phyloP scores from a whole-genome alignment of 2,329 filamentous ascomycete species.

The Colletotrichum costaricense region DNA sequence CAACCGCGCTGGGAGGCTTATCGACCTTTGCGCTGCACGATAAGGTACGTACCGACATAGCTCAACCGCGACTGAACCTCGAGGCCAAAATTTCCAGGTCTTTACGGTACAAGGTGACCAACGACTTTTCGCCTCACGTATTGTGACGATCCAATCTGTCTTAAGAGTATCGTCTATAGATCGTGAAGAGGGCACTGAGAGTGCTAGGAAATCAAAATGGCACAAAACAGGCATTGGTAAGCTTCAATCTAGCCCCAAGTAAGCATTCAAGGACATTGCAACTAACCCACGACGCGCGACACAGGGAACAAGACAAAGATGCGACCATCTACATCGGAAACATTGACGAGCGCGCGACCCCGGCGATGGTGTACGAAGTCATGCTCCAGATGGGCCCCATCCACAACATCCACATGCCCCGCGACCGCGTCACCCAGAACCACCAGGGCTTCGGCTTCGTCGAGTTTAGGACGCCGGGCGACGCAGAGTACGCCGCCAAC shows the following conservation, averaged over 20 bases:
- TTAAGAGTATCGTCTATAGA: background rate
- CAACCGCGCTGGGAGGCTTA: constrained; percentile 26
- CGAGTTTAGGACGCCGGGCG: constrained; percentile 94
- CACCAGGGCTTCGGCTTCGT: constrained; percentile 99
- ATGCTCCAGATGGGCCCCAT: constrained; percentile 98
- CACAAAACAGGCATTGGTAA: constrained; percentile 80
- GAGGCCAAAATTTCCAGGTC: constrained; percentile 32
- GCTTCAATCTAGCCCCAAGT: constrained; percentile 35
- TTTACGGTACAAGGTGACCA: background rate
- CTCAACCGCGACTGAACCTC: constrained; percentile 24
- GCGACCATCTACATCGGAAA: constrained; percentile 98
- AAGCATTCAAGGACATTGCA: background rate
- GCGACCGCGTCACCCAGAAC: constrained; percentile 95
- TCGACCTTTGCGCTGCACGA: constrained; percentile 5
- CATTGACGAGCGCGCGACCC: constrained; percentile 94
- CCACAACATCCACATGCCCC: constrained; percentile 97
- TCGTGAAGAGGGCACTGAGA: background rate
- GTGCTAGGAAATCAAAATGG: constrained; percentile 61
- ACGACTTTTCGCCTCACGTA: background rate
- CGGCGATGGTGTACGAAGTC: constrained; percentile 93
- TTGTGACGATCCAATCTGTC: background rate
- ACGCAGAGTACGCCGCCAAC: constrained; percentile 95
- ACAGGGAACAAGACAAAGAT: constrained; percentile 96
- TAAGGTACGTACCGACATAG: constrained; percentile 31
- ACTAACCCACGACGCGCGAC: constrained; percentile 40